A percentile compares a stretch with the other conserved stretches of the same genome.
Conservation (phyloP, 2,329 filamentous ascomycete species). For the Neonectria sp. region DNA sequence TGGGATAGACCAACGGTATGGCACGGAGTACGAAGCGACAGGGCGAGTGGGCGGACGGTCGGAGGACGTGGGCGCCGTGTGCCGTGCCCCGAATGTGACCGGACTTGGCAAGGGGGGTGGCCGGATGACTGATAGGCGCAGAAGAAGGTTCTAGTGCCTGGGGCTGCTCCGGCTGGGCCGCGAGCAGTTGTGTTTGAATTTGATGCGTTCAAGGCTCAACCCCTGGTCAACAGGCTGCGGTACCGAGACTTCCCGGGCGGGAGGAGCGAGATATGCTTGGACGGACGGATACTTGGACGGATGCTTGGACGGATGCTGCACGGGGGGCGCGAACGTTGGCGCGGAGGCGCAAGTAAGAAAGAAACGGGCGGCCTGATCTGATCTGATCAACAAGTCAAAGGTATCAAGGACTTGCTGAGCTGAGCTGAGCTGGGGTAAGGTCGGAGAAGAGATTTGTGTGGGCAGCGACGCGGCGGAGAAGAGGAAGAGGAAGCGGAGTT, state of each 20-base stretch:
- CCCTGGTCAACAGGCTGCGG: neutral
- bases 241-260: neutral
- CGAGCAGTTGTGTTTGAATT: neutral
- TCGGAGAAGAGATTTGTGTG: neutral
- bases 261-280: neutral
- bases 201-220: constrained; percentile 5
- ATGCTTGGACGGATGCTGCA: neutral
- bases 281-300: too few relatives aligned
- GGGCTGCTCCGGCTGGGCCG: constrained; percentile 20
- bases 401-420: constrained; percentile 1
- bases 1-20: neutral
- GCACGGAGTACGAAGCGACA: constrained; percentile 2
- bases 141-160: constrained; percentile 23
- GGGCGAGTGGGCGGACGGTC: constrained; percentile 4
- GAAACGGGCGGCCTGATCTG: neutral
- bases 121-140: constrained; percentile 20
- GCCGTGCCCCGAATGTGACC: constrained; percentile 16
- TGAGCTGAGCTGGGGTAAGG: neutral
- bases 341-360: neutral
- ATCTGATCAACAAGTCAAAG: neutral
- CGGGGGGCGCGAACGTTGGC: neutral
- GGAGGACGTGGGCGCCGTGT: constrained; percentile 12
- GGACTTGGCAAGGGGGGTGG: constrained; percentile 5
- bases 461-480: constrained; percentile 7
- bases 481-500: constrained; percentile 25